Conservation (phyloP, 164 flowering plant species). For the Aristolochia fimbriata region DNA sequence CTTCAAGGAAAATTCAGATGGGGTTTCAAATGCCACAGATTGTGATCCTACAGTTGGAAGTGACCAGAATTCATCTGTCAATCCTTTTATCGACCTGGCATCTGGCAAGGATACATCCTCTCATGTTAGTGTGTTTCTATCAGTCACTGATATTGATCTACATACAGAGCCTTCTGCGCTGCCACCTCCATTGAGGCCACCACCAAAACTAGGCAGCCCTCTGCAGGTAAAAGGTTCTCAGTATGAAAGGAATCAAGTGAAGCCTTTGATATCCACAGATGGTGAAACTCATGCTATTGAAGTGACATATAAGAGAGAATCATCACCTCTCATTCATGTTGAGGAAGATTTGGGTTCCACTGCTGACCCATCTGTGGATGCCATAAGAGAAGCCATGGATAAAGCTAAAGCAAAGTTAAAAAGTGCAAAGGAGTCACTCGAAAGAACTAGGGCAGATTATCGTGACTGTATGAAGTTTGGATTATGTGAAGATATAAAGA, state of each 20-base stretch:
- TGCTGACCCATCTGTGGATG: conserved; percentile 53
- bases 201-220: conserved; percentile 30
- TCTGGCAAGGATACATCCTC: conserved; percentile 15
- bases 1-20: background rate
- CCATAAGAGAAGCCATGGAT: conserved; percentile 62
- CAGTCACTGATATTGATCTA: conserved; percentile 59
- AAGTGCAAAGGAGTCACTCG: conserved; percentile 48
- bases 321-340: conserved; percentile 56
- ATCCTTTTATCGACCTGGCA: background rate
- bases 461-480: conserved; percentile 18
- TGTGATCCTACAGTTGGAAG: no score
- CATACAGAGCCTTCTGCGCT: conserved; percentile 57
- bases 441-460: conserved; percentile 32
- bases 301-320: conserved; percentile 4
- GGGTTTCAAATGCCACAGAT: background rate
- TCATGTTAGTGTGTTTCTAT: conserved; percentile 23
- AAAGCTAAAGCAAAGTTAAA: conserved; percentile 51
- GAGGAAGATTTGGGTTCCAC: conserved; percentile 70
- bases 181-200: conserved; percentile 85
- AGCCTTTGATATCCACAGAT: conserved; percentile 9
- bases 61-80: background rate
- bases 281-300: background rate
- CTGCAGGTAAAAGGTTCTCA: no score
- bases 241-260: conserved; percentile 15
- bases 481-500: conserved; percentile 14